Conservation (phyloP, 1,284 basidiomycete genomes). For the Fomitiporia mediterranea region DNA sequence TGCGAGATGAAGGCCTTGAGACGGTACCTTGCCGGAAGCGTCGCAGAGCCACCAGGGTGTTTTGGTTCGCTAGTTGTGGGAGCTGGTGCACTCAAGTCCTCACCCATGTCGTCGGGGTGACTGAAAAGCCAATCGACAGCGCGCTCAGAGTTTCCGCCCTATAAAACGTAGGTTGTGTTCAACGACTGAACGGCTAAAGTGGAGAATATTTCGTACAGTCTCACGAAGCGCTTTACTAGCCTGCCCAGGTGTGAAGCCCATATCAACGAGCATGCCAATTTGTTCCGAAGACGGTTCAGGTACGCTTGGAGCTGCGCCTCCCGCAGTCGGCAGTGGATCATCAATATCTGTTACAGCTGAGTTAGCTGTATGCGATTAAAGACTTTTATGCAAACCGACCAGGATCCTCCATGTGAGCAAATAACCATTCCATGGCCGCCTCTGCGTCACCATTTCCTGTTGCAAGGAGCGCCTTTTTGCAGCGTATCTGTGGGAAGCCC, state of each 20-base stretch:
- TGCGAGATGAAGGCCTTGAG: constrained; percentile 95
- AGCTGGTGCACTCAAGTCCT: constrained; percentile 39
- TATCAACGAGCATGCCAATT: constrained; percentile 74
- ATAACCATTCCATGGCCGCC: constrained; percentile 93
- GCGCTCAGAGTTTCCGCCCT: constrained; percentile 75
- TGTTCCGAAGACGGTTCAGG: constrained; percentile 65
- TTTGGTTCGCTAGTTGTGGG: constrained; percentile 25
- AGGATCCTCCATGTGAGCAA: constrained; percentile 92
- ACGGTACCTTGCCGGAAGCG: constrained; percentile 72
- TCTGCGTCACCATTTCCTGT: constrained; percentile 81
- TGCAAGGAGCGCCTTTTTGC: constrained; percentile 85
- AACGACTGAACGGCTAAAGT: not conserved
- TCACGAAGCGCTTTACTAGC: constrained; percentile 85
- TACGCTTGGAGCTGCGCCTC: constrained; percentile 26
- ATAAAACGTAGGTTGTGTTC: not conserved
- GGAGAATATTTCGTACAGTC: constrained; percentile 50
- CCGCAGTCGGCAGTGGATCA: constrained; percentile 54
- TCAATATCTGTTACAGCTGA: constrained; percentile 72
- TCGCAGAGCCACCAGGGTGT: constrained; percentile 43
- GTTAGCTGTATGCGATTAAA: not conserved
- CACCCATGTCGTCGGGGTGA: constrained; percentile 84
- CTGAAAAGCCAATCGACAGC: constrained; percentile 98
- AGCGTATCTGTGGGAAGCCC: constrained; percentile 83
- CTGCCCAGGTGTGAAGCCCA: constrained; percentile 89
- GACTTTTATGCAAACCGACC: constrained; percentile 44